phyloP scores from a whole-genome alignment of 2,329 filamentous ascomycete genomes.

The Tolypocladium nubicola region DNA sequence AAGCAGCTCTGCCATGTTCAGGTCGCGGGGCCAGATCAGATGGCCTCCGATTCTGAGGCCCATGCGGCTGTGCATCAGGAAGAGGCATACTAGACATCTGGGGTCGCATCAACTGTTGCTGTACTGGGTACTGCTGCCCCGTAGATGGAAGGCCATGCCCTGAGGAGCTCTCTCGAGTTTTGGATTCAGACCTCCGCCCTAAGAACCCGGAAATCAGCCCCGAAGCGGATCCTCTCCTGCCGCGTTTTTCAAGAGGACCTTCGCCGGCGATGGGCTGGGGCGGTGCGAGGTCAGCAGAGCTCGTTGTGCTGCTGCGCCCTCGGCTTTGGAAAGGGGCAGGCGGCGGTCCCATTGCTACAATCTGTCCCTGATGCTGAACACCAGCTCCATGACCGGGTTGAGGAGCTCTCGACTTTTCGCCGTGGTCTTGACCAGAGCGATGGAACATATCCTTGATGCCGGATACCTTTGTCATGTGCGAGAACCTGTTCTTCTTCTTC shows the following conservation, averaged over 20 bases:
- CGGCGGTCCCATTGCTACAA: conserved; percentile 4
- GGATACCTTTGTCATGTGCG: conserved; percentile 22
- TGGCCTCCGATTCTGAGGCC: background rate
- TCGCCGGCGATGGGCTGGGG: conserved; percentile 3
- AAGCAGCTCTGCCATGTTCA: background rate
- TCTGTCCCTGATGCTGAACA: background rate
- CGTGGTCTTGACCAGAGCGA: conserved; percentile 9
- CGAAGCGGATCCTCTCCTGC: conserved; percentile 18
- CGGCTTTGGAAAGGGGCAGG: conserved; percentile 6
- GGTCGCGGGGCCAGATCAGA: background rate
- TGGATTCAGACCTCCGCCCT: conserved; percentile 11
- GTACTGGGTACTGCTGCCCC: background rate
- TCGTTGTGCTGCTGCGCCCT: conserved; percentile 13
- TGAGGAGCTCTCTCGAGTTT: conserved; percentile 6
- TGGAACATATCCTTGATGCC: conserved; percentile 18
- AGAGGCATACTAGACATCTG: background rate
- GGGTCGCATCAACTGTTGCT: background rate
- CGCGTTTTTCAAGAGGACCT: conserved; percentile 10
- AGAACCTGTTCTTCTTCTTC: conserved; percentile 38
- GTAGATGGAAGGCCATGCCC: background rate
- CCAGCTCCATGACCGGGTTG: background rate
- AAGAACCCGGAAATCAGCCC: conserved; percentile 18
- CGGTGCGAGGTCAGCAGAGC: conserved; percentile 8
- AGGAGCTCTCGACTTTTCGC: conserved; percentile 1
- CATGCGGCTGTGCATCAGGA: background rate